These are phyloP conservation scores for Abrus pulchellus DNA, from an alignment of 306 rosid species.

Conservation along the genomic window DNA sequence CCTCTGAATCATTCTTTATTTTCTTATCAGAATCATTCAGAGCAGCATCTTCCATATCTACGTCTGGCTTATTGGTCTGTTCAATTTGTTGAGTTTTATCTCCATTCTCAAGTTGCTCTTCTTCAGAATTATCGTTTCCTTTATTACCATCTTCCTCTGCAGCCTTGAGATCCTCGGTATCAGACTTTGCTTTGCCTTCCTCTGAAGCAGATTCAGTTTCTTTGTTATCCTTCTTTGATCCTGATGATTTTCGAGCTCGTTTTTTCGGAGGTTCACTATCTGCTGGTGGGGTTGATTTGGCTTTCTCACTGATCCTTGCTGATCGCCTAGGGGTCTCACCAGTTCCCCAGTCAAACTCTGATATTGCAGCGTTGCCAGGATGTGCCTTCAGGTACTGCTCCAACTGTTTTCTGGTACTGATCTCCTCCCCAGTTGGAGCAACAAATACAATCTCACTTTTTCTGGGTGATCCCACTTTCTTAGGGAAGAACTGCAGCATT, in stretches of 20 bases:
- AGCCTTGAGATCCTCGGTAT: slow-evolving; percentile 50
- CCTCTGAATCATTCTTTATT: not conserved
- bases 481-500: slow-evolving; percentile 72
- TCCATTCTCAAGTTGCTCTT: slow-evolving; percentile 51
- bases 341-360: slow-evolving; percentile 92
- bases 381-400: slow-evolving; percentile 91
- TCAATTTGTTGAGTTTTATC: slow-evolving; percentile 48
- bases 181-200: slow-evolving; percentile 47
- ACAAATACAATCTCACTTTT: slow-evolving; percentile 79
- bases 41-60: slow-evolving; percentile 26
- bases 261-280: slow-evolving; percentile 72
- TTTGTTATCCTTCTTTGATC: slow-evolving; percentile 66
- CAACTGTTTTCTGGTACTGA: slow-evolving; percentile 67
- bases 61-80: slow-evolving; percentile 35
- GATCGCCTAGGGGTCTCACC: slow-evolving; percentile 97
- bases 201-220: slow-evolving; percentile 59
- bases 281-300: slow-evolving; percentile 63
- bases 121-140: slow-evolving; percentile 42
- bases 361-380: slow-evolving; percentile 74
- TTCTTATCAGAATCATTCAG: slow-evolving; percentile 27
- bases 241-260: slow-evolving; percentile 74
- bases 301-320: slow-evolving; percentile 81
- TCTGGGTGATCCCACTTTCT: slow-evolving; percentile 79
- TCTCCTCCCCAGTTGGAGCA: slow-evolving; percentile 92
- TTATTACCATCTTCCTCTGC: slow-evolving; percentile 44